phyloP scores from a whole-genome alignment of 2,329 filamentous ascomycete genomes.

The Ophiostoma tasmaniense region DNA sequence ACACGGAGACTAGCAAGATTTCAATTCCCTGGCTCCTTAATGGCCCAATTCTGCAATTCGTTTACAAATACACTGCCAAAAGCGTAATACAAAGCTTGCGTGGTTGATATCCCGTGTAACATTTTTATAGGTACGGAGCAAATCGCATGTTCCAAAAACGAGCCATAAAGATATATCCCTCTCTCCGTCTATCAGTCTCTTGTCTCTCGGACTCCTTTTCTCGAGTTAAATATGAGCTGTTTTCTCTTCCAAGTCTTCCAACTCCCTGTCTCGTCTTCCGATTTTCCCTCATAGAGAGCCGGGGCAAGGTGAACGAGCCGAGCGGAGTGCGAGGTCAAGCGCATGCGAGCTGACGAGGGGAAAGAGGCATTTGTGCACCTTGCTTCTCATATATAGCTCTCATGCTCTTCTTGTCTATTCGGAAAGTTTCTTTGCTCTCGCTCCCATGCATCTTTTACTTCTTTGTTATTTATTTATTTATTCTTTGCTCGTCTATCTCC shows the following conservation, averaged over 20 bases:
- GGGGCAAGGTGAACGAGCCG: not conserved
- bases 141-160: not conserved
- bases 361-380: not conserved
- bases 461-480: too few species aligned
- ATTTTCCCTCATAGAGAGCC: not conserved
- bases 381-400: not conserved
- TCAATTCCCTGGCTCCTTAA: constrained; percentile 2
- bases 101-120: not conserved
- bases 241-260: not conserved
- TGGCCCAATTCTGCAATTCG: not conserved
- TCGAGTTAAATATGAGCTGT: not conserved
- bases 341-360: not conserved
- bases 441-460: not conserved
- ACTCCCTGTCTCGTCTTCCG: not conserved
- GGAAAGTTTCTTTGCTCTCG: not conserved
- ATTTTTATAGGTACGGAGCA: not conserved
- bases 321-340: not conserved
- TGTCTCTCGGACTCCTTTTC: not conserved
- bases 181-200: not conserved
- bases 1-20: not conserved
- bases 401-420: not conserved
- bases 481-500: not conserved
- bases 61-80: not conserved
- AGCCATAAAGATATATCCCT: constrained; percentile 3
- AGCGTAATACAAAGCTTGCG: not conserved